Percentiles rank a stretch among this genome's conserved stretches.
phyloP scores from a whole-genome alignment of 768 basidiomycete species.

The Coprinopsis sp. region DNA sequence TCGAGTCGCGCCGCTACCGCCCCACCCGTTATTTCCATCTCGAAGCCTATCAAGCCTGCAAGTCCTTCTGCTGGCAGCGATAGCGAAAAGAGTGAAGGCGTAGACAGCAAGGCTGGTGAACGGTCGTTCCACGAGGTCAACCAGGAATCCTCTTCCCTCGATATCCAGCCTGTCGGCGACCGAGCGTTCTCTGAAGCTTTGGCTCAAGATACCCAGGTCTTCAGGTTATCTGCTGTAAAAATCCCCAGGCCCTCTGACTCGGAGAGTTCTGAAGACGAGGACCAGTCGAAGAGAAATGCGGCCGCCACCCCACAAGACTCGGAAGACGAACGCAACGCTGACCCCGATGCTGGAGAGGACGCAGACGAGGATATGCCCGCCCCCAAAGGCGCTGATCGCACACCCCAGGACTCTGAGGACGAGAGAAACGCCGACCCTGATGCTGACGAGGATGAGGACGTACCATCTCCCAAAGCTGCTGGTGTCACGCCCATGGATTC shows the following conservation, averaged over 20 bases:
- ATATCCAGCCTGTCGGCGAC: conserved; percentile 29
- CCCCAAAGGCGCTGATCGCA: background rate
- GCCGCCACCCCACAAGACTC: no score
- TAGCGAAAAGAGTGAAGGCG: background rate
- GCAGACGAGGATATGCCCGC: background rate
- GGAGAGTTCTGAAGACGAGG: background rate
- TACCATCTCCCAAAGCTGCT: no score
- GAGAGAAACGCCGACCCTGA: background rate
- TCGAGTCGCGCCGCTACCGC: background rate
- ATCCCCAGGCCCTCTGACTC: background rate
- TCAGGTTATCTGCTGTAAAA: conserved; percentile 11
- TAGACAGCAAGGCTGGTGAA: background rate
- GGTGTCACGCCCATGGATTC: no score
- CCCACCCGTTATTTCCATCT: background rate
- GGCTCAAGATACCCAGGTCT: conserved; percentile 26
- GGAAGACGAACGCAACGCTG: no score
- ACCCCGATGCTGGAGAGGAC: no score
- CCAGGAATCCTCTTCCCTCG: conserved; percentile 25
- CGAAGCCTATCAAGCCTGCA: background rate
- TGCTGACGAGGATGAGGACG: background rate
- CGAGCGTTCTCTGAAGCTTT: conserved; percentile 30
- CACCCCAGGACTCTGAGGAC: background rate
- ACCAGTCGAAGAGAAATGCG: background rate
- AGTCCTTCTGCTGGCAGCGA: background rate
- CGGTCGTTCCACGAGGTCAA: conserved; percentile 29